A percentile compares a stretch with the other conserved stretches of the same genome.
phyloP scores from a whole-genome alignment of 371 early-diverging fungal genomes.

The Choanephora cucurbitarum region DNA sequence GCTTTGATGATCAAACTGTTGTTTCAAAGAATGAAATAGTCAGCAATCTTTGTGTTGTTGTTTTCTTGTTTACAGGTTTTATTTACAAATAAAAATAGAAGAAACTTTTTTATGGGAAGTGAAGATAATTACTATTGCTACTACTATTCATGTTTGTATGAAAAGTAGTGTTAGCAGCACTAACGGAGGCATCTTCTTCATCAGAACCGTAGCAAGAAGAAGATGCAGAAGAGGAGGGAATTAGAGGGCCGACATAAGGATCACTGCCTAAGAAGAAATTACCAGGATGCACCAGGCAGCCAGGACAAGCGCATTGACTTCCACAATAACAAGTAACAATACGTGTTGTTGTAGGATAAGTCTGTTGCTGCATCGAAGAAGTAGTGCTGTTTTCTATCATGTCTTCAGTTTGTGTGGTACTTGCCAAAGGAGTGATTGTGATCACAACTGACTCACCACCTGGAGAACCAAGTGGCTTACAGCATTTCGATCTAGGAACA shows the following conservation, averaged over 20 bases:
- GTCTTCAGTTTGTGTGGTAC: conserved; percentile 4
- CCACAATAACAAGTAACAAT: conserved; percentile 45
- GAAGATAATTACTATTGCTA: conserved; percentile 7
- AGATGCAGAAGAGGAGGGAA: conserved; percentile 24
- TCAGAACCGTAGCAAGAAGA: conserved; percentile 38
- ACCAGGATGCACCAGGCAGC: conserved; percentile 42
- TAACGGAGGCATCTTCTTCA: conserved; percentile 26
- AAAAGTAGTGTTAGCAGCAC: background rate
- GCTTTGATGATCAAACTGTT: no score
- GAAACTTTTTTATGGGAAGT: conserved; percentile 5
- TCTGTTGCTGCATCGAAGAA: conserved; percentile 5
- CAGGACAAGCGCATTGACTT: conserved; percentile 32
- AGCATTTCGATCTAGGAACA: conserved; percentile 24
- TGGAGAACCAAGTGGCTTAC: conserved; percentile 4
- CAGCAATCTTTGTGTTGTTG: background rate
- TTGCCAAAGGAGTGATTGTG: conserved; percentile 43
- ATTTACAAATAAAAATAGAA: conserved; percentile 73
- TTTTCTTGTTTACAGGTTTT: conserved; percentile 49
- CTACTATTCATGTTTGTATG: conserved; percentile 1
- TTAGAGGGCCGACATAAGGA: conserved; percentile 31
- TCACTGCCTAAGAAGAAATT: conserved; percentile 34
- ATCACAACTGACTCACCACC: conserved; percentile 47
- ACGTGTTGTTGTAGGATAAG: conserved; percentile 23
- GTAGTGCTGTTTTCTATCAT: background rate
- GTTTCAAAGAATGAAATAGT: no score